A percentile compares a stretch with the other conserved stretches of the same genome.
phyloP scores from a whole-genome alignment of 805 yeast genomes.

The Wickerhamomyces tratensis region DNA sequence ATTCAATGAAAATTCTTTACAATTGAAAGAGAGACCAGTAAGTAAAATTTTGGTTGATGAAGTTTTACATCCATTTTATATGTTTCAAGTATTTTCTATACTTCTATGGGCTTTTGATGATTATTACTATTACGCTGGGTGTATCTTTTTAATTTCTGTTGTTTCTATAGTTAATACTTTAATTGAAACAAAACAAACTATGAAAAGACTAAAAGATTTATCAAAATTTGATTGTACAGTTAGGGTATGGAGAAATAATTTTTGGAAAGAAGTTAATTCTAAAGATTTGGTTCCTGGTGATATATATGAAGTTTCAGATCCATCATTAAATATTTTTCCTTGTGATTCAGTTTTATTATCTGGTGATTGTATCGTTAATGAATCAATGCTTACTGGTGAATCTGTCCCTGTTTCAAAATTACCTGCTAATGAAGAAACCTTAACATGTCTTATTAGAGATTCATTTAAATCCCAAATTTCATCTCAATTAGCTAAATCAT shows the following conservation, averaged over 20 bases:
- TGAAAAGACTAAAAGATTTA: slow-evolving; percentile 61
- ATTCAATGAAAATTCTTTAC: slow-evolving; percentile 71
- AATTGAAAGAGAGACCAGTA: slow-evolving; percentile 64
- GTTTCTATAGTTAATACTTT: slow-evolving; percentile 73
- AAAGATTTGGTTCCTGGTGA: slow-evolving; percentile 92
- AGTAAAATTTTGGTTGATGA: slow-evolving; percentile 68
- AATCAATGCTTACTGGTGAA: slow-evolving; percentile 97
- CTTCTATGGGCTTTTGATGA: slow-evolving; percentile 87
- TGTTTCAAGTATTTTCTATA: slow-evolving; percentile 90
- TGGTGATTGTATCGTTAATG: slow-evolving; percentile 96
- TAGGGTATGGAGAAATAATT: slow-evolving; percentile 85
- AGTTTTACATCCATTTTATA: slow-evolving; percentile 88
- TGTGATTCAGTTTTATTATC: slow-evolving; percentile 81
- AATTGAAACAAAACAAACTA: slow-evolving; percentile 73
- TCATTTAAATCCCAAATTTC: slow-evolving; percentile 48
- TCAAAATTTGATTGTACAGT: slow-evolving; percentile 72
- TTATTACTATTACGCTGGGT: slow-evolving; percentile 87
- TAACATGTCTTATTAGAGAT: slow-evolving; percentile 46
- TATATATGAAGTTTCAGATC: slow-evolving; percentile 84
- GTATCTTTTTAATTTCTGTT: slow-evolving; percentile 81
- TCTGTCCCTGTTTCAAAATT: slow-evolving; percentile 90
- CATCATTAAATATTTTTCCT: slow-evolving; percentile 64
- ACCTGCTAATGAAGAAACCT: slow-evolving; percentile 53
- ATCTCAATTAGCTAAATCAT: slow-evolving; percentile 61
- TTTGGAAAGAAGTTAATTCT: slow-evolving; percentile 78